A percentile compares a stretch with the other conserved stretches of the same genome.
phyloP scores from a whole-genome alignment of 345 rosid species.

The Cardiospermum halicacabum region DNA sequence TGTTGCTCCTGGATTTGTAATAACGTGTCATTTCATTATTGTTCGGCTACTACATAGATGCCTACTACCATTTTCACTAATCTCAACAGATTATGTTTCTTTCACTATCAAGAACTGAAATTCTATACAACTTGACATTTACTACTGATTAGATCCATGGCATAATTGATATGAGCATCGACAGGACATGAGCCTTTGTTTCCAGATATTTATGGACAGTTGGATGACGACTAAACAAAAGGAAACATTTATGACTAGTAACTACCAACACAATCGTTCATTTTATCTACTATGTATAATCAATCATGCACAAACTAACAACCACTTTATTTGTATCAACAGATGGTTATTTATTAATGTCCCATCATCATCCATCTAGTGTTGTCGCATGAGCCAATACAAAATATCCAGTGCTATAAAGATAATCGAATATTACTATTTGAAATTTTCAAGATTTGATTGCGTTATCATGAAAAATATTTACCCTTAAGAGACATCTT shows the following conservation, averaged over 20 bases:
- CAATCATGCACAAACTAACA: background rate
- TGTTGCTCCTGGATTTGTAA: conserved; percentile 42
- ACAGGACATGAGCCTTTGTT: no score
- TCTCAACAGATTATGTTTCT: no score
- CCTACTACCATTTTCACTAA: no score
- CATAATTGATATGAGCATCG: no score
- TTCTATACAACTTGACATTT: no score
- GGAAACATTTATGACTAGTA: background rate
- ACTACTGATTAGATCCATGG: background rate
- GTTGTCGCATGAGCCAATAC: background rate
- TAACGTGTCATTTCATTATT: background rate
- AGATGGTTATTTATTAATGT: background rate
- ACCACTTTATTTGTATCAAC: background rate
- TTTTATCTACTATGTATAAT: no score
- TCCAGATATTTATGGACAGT: background rate
- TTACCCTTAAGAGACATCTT: no score
- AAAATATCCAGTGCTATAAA: background rate
- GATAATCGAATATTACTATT: no score
- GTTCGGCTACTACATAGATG: background rate
- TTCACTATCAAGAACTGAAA: no score
- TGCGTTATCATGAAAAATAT: no score
- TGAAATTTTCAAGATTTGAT: no score
- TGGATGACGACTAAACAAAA: background rate
- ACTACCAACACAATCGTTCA: background rate
- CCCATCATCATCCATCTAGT: background rate